phyloP scores from a whole-genome alignment of 768 basidiomycete genomes.

The Boletus rubropictus region DNA sequence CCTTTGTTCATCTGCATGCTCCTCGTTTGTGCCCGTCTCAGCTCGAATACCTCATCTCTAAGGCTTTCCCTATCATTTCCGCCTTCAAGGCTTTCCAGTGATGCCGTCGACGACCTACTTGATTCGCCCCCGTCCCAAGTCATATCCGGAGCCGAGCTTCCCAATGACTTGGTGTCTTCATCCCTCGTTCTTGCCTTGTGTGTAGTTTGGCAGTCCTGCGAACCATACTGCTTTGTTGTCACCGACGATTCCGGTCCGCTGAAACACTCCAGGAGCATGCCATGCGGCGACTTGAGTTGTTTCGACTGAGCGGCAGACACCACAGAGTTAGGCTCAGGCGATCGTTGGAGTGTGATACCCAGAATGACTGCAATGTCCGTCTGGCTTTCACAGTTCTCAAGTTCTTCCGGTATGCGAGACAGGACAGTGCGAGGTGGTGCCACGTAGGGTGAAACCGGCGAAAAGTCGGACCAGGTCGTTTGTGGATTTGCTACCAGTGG shows the following conservation, averaged over 20 bases:
- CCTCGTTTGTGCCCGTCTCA: conserved; percentile 43
- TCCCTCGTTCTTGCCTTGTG: conserved; percentile 1
- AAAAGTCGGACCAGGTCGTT: conserved; percentile 31
- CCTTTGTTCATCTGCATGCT: conserved; percentile 49
- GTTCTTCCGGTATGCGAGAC: conserved; percentile 28
- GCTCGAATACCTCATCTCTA: conserved; percentile 37
- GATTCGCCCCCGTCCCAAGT: conserved; percentile 21
- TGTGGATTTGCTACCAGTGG: conserved; percentile 3
- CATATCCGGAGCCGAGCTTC: conserved; percentile 22
- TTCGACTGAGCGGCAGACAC: neutral
- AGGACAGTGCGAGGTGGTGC: conserved; percentile 17
- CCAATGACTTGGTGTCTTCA: conserved; percentile 19
- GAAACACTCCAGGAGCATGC: neutral
- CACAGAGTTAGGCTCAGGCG: conserved; percentile 8
- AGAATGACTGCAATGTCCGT: conserved; percentile 7
- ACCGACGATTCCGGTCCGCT: neutral
- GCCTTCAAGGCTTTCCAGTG: conserved; percentile 21
- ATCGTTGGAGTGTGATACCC: conserved; percentile 10
- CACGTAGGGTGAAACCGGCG: conserved; percentile 17
- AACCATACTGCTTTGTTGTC: neutral
- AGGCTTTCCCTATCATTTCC: conserved; percentile 14
- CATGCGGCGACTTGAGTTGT: neutral
- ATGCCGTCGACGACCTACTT: conserved; percentile 19
- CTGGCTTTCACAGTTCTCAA: conserved; percentile 22
- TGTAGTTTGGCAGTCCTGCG: neutral